Conservation (phyloP, 2,329 filamentous ascomycete species). For the Botrytis cinerea region DNA sequence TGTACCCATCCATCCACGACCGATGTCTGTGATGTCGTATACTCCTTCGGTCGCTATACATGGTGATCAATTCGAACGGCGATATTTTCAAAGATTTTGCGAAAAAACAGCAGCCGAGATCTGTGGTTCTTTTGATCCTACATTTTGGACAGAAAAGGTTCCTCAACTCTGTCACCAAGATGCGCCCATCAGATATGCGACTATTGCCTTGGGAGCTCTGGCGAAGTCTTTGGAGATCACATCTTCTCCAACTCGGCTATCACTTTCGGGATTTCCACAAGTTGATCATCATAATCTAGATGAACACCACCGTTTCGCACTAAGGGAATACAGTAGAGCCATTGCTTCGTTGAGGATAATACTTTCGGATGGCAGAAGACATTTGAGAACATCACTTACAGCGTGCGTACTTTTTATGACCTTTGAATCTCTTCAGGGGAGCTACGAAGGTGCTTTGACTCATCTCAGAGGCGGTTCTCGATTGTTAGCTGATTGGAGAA, state of each 20-base stretch:
- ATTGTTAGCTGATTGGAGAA: slow-evolving; percentile 40
- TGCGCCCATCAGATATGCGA: slow-evolving; percentile 39
- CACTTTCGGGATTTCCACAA: slow-evolving; percentile 40
- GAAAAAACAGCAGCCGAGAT: slow-evolving; percentile 41
- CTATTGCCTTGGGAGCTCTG: slow-evolving; percentile 39
- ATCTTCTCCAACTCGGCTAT: slow-evolving; percentile 38
- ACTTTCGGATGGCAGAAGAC: slow-evolving; percentile 38
- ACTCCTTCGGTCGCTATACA: slow-evolving; percentile 38
- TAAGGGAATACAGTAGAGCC: slow-evolving; percentile 39
- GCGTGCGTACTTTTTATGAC: slow-evolving; percentile 41
- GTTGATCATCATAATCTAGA: slow-evolving; percentile 39
- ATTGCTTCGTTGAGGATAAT: slow-evolving; percentile 38
- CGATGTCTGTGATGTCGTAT: slow-evolving; percentile 39
- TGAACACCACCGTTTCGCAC: slow-evolving; percentile 40
- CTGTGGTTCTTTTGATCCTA: slow-evolving; percentile 39
- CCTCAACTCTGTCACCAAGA: slow-evolving; percentile 41
- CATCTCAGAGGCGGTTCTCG: slow-evolving; percentile 40
- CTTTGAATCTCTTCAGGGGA: slow-evolving; percentile 41
- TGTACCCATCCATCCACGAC: slow-evolving; percentile 39
- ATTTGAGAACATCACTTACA: slow-evolving; percentile 40
- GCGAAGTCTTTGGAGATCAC: slow-evolving; percentile 40
- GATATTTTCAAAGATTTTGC: slow-evolving; percentile 41
- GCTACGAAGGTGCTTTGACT: slow-evolving; percentile 40
- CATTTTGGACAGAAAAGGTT: slow-evolving; percentile 41
- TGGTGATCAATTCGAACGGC: slow-evolving; percentile 37